Evolutionary conservation across 257 asterid genomes (phyloP).

Genomic region (Solanum rostratum): DNA sequence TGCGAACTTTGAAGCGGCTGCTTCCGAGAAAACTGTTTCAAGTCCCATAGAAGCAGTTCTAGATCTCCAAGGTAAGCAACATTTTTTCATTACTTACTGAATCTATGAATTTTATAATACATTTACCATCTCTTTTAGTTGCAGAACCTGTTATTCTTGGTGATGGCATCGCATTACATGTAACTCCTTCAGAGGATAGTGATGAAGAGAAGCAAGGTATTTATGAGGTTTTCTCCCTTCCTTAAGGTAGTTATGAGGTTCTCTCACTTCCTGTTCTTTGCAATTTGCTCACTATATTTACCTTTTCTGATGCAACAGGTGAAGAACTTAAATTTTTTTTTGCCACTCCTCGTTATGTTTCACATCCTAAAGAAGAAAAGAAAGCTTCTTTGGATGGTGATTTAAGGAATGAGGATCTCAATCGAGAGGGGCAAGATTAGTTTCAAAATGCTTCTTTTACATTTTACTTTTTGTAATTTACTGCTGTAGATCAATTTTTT

Average conservation of each 20-base stretch:
- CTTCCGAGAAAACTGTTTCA: background rate
- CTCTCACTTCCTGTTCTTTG: background rate
- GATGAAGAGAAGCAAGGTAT: background rate
- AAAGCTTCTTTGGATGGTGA: background rate
- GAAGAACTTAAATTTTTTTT: background rate
- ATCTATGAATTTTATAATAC: background rate
- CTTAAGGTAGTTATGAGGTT: background rate
- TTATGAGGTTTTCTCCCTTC: background rate
- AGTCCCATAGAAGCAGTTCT: background rate
- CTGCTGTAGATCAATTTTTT: background rate
- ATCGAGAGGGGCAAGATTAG: background rate
- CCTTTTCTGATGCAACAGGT: background rate
- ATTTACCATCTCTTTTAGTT: background rate
- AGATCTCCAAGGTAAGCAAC: background rate
- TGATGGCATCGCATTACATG: background rate
- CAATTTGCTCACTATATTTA: background rate
- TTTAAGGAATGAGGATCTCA: background rate
- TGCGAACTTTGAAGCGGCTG: background rate
- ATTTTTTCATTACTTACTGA: background rate
- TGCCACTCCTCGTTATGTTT: conserved; percentile 6
- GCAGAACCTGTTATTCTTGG: background rate
- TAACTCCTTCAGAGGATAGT: background rate
- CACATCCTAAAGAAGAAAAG: background rate
- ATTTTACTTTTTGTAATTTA: background rate
- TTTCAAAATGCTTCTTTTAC: background rate